A percentile compares a stretch with the other conserved stretches of the same genome.
Evolutionary conservation across 2,329 filamentous ascomycete species (phyloP).

Genomic region (Paracamarosporium sp.): DNA sequence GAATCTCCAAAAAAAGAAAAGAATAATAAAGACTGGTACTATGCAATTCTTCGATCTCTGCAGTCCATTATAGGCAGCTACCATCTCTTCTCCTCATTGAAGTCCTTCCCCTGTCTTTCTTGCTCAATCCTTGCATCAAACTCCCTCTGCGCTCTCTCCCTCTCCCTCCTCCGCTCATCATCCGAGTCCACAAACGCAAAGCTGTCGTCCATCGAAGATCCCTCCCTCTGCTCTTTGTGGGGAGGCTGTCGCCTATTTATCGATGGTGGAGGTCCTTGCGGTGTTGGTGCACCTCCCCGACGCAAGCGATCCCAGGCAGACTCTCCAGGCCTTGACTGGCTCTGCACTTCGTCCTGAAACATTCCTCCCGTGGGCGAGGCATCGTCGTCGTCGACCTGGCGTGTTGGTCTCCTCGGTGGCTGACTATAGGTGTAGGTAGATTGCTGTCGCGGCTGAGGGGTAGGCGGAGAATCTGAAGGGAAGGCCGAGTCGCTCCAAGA

Average conservation of each 20-base stretch:
- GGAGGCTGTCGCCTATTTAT: slow-evolving; percentile 21
- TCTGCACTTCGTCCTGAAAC: slow-evolving; percentile 39
- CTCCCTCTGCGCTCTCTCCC: slow-evolving; percentile 55
- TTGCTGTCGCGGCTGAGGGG: neutral
- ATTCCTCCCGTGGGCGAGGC: slow-evolving; percentile 46
- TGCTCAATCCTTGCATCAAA: slow-evolving; percentile 58
- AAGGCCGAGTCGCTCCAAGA: slow-evolving; percentile 29
- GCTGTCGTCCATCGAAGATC: slow-evolving; percentile 48
- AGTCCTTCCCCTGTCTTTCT: slow-evolving; percentile 56
- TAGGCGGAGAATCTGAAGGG: slow-evolving; percentile 31
- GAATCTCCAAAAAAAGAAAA: no score
- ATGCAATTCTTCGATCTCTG: neutral
- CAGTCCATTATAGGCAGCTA: slow-evolving; percentile 6
- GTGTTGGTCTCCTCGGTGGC: slow-evolving; percentile 23
- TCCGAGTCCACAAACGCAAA: slow-evolving; percentile 54
- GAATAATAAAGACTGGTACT: no score
- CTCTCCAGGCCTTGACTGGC: slow-evolving; percentile 33
- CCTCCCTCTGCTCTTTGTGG: slow-evolving; percentile 34
- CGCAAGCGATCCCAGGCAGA: slow-evolving; percentile 55
- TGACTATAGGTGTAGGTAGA: slow-evolving; percentile 5
- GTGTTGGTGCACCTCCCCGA: slow-evolving; percentile 33
- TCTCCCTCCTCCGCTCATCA: slow-evolving; percentile 52
- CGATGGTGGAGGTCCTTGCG: slow-evolving; percentile 17
- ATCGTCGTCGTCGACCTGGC: slow-evolving; percentile 44
- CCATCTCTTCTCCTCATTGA: slow-evolving; percentile 43